Percentiles rank a stretch among this genome's conserved stretches.
Conservation (phyloP, 73 alveolate species). For the Paramecium sexaurelia region DNA sequence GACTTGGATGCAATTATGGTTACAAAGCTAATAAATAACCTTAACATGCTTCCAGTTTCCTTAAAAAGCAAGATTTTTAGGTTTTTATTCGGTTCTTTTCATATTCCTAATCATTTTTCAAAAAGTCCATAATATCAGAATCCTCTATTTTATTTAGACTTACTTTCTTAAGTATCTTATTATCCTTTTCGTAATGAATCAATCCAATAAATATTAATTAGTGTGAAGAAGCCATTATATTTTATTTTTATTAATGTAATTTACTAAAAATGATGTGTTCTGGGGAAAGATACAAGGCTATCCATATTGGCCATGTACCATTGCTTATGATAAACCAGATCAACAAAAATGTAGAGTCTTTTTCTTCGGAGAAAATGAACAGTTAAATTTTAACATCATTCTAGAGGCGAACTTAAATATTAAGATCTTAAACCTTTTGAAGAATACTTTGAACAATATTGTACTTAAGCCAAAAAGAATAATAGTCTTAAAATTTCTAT, state of each 20-base stretch:
- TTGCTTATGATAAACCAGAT: neutral
- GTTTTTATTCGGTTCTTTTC: neutral
- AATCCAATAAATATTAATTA: neutral
- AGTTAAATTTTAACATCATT: neutral
- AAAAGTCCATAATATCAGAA: neutral
- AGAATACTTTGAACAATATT: neutral
- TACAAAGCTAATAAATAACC: neutral
- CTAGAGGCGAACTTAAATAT: neutral
- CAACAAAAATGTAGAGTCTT: neutral
- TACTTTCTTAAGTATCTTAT: neutral
- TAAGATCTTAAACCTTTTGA: neutral
- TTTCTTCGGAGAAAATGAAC: neutral
- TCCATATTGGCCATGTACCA: slow-evolving; percentile 47
- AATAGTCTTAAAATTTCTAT: neutral
- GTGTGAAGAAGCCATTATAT: neutral
- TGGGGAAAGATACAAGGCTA: slow-evolving; percentile 45
- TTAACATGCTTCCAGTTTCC: neutral
- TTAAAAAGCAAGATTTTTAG: neutral
- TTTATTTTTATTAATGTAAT: neutral
- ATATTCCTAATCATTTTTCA: neutral
- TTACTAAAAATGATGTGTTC: neutral
- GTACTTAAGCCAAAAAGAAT: neutral
- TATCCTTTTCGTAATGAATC: neutral
- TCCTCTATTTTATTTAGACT: neutral
- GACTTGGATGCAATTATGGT: neutral